These are phyloP conservation scores for Tetrapyrgos nigripes DNA, from an alignment of 1,284 basidiomycete species.

Conservation along the genomic window DNA sequence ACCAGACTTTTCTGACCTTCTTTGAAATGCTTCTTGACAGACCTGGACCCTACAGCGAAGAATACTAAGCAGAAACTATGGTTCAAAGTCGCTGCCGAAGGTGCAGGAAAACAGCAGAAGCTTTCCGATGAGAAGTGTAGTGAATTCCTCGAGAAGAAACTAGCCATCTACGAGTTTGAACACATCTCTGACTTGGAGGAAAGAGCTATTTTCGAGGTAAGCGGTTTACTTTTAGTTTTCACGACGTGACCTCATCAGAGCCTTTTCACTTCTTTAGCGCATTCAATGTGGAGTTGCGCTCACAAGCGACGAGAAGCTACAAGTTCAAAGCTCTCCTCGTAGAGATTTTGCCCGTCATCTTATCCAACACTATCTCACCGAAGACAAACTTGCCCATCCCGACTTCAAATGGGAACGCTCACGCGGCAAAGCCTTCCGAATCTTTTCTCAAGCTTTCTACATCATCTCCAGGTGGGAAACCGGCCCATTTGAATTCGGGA, in stretches of 20 bases:
- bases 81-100: neutral
- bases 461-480: constrained; percentile 48
- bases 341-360: constrained; percentile 60
- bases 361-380: constrained; percentile 47
- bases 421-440: constrained; percentile 69
- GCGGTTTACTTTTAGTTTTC: constrained; percentile 12
- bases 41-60: neutral
- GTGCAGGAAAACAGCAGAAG: neutral
- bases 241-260: neutral
- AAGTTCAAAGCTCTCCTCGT: constrained; percentile 61
- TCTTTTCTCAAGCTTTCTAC: constrained; percentile 59
- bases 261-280: constrained; percentile 54
- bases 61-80: neutral
- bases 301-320: constrained; percentile 77
- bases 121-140: constrained; percentile 48
- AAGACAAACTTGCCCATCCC: constrained; percentile 44
- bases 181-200: constrained; percentile 65
- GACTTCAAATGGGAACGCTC: constrained; percentile 53
- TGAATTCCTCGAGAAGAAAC: constrained; percentile 51
- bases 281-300: constrained; percentile 81
- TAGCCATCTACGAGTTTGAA: constrained; percentile 76
- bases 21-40: neutral
- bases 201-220: constrained; percentile 79
- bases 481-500: neutral
- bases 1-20: neutral